Percentiles rank a stretch among this genome's conserved stretches.
phyloP scores from a whole-genome alignment of 2,329 filamentous ascomycete genomes.

The Aureobasidium sp. region DNA sequence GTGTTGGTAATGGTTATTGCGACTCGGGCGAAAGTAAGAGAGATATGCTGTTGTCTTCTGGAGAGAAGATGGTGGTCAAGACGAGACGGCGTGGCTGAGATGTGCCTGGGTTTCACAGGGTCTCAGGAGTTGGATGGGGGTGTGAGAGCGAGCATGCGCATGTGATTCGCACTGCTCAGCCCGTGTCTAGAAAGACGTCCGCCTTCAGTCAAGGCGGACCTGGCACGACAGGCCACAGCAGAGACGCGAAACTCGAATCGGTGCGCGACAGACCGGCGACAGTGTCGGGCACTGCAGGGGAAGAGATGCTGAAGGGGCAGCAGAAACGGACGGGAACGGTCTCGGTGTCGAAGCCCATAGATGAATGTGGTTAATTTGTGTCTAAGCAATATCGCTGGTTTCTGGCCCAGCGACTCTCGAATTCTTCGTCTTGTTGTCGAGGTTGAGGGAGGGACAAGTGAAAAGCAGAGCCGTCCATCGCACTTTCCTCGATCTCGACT shows the following conservation, averaged over 20 bases:
- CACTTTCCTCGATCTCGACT: background rate
- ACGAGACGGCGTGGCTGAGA: background rate
- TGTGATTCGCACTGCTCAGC: background rate
- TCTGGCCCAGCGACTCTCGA: background rate
- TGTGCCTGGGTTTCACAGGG: background rate
- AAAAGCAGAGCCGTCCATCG: background rate
- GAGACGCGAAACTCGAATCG: slow-evolving; percentile 42
- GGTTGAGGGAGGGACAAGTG: background rate
- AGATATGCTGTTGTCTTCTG: background rate
- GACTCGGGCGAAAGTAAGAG: background rate
- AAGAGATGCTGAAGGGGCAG: slow-evolving; percentile 1
- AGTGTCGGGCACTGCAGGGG: slow-evolving; percentile 3
- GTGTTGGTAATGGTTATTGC: background rate
- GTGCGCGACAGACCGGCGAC: slow-evolving; percentile 16
- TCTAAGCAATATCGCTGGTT: slow-evolving; percentile 8
- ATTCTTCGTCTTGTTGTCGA: background rate
- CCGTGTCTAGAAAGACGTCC: slow-evolving; percentile 34
- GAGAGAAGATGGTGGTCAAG: background rate
- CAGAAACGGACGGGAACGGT: background rate
- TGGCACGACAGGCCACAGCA: slow-evolving; percentile 39
- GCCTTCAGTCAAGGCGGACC: slow-evolving; percentile 47
- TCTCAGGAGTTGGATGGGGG: background rate
- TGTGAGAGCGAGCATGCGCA: background rate
- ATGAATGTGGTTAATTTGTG: background rate
- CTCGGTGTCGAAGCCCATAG: slow-evolving; percentile 13